Evolutionary conservation across 2,329 filamentous ascomycete species (phyloP).

Genomic region (Fusarium vanettenii): DNA sequence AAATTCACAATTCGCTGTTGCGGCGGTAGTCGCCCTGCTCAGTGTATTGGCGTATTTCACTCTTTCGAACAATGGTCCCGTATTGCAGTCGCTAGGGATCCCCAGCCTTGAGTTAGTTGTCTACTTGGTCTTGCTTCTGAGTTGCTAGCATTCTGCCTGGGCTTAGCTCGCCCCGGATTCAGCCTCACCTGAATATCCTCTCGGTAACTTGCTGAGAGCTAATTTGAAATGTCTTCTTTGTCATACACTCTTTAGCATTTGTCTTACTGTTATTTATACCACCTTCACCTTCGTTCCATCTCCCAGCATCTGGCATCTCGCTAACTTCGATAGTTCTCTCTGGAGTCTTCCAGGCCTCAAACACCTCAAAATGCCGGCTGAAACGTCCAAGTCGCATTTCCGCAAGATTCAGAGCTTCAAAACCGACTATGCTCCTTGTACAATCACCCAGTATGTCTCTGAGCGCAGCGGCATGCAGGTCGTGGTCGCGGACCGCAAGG

Average conservation of each 20-base stretch:
- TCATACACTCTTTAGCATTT: not conserved
- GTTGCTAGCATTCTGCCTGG: not conserved
- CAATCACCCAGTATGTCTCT: conserved; percentile 95
- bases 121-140: not conserved
- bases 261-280: not conserved
- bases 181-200: not conserved
- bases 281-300: not conserved
- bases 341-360: conserved; percentile 33
- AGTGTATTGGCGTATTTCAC: conserved; percentile 25
- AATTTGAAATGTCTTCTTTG: not conserved
- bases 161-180: not conserved
- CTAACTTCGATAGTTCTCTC: conserved; percentile 35
- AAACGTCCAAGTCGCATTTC: conserved; percentile 70
- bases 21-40: conserved; percentile 40
- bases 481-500: conserved; percentile 89
- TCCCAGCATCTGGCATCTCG: not conserved
- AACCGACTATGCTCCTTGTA: conserved; percentile 88
- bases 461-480: conserved; percentile 94
- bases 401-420: conserved; percentile 87
- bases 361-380: conserved; percentile 62
- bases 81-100: not conserved
- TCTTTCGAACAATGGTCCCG: not conserved
- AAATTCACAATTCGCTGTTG: conserved; percentile 20
- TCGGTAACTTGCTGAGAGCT: not conserved
- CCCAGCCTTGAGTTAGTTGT: conserved; percentile 26